Conservation (phyloP, 2,329 filamentous ascomycete genomes). For the Cladosporium sp. region DNA sequence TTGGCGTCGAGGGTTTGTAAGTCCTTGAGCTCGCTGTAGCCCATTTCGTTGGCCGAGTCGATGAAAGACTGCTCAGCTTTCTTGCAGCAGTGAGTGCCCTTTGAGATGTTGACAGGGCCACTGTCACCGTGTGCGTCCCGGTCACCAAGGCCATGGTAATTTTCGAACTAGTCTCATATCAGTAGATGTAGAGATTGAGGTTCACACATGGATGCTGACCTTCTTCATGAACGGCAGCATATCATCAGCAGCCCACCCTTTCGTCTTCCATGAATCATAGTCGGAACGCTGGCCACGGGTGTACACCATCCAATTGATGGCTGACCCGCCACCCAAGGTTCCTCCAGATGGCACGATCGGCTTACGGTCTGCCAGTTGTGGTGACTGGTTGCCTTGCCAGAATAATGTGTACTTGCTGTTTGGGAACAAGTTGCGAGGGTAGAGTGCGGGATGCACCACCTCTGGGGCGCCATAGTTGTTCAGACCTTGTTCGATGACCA, state of each 20-base stretch:
- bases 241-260: constrained; percentile 51
- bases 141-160: constrained; percentile 48
- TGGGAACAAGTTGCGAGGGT: constrained; percentile 45
- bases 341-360: constrained; percentile 42
- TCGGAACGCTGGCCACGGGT: constrained; percentile 35
- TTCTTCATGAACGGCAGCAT: constrained; percentile 53
- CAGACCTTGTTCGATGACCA: constrained; percentile 52
- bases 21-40: constrained; percentile 51
- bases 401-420: constrained; percentile 49
- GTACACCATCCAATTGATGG: constrained; percentile 41
- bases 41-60: constrained; percentile 44
- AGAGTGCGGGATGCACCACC: constrained; percentile 51
- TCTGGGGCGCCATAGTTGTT: constrained; percentile 51
- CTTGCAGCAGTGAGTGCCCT: constrained; percentile 41
- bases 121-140: constrained; percentile 48
- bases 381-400: constrained; percentile 46
- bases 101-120: constrained; percentile 55
- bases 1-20: constrained; percentile 48
- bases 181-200: not conserved
- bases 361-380: constrained; percentile 45
- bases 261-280: constrained; percentile 51
- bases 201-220: not conserved
- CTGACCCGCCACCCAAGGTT: constrained; percentile 56
- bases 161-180: constrained; percentile 44
- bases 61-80: constrained; percentile 48